These are phyloP conservation scores for Salix koriyanagi DNA, from an alignment of 345 rosid species.

Conservation along the genomic window DNA sequence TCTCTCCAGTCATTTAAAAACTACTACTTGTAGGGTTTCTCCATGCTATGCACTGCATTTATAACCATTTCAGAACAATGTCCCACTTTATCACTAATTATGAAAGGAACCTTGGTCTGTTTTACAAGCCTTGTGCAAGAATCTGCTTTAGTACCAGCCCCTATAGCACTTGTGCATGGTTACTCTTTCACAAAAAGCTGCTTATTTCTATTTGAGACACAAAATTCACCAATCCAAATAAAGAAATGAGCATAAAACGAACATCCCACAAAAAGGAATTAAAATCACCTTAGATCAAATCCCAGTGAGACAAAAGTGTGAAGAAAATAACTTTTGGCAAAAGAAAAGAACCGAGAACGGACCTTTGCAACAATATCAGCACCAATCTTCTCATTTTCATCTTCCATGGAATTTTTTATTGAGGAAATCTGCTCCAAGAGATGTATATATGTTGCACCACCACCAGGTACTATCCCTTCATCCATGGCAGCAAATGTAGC, in stretches of 20 bases:
- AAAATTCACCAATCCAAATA: not conserved
- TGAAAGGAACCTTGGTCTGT: not conserved
- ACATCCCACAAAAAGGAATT: not conserved
- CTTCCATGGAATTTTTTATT: conserved; percentile 52
- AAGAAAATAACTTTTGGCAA: not conserved
- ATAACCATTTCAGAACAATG: not conserved
- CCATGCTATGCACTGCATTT: not conserved
- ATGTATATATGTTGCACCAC: conserved; percentile 78
- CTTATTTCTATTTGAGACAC: not conserved
- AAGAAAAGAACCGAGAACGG: conserved; percentile 1
- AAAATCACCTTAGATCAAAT: not conserved
- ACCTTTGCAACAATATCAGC: conserved; percentile 67
- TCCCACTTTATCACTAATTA: not conserved
- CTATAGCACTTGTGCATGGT: no score
- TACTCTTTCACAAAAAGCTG: not conserved
- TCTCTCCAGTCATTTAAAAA: not conserved
- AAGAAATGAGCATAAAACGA: not conserved
- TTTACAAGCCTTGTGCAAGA: no score
- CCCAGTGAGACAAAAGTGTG: not conserved
- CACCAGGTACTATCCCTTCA: conserved; percentile 91
- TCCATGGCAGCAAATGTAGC: conserved; percentile 92
- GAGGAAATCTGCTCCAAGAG: conserved; percentile 46
- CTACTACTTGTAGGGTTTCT: not conserved
- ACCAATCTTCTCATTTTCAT: conserved; percentile 66
- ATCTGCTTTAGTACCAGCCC: no score